phyloP scores from a whole-genome alignment of 2,329 filamentous ascomycete species.

The Aurifilum marmelostoma region DNA sequence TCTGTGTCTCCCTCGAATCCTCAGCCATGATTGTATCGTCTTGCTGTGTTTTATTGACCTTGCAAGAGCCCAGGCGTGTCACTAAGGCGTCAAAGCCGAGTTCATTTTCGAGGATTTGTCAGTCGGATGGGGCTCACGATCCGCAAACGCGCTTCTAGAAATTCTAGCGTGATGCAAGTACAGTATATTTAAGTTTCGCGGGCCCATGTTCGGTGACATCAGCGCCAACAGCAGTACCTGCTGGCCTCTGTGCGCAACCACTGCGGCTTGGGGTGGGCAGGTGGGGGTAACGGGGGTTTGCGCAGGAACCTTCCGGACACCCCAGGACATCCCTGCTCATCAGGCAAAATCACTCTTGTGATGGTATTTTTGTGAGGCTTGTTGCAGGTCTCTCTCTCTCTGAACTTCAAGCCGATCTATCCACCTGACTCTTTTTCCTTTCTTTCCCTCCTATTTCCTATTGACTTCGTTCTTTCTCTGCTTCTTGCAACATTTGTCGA shows the following conservation, averaged over 20 bases:
- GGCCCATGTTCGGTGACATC: constrained; percentile 20
- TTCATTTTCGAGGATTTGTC: constrained; percentile 9
- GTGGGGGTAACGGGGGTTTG: no score
- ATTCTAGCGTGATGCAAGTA: constrained; percentile 1
- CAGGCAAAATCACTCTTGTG: neutral
- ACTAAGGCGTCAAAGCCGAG: constrained; percentile 8
- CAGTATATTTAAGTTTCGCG: no score
- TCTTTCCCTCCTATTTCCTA: neutral
- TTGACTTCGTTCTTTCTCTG: neutral
- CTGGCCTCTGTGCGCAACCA: neutral
- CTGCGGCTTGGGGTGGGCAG: neutral
- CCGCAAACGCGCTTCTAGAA: constrained; percentile 10
- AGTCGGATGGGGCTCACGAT: constrained; percentile 14
- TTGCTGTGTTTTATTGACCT: neutral
- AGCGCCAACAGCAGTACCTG: constrained; percentile 9
- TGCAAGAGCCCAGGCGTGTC: constrained; percentile 3
- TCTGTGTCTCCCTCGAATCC: constrained; percentile 40
- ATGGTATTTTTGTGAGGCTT: neutral
- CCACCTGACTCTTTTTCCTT: neutral
- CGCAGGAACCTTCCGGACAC: neutral
- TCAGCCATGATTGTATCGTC: constrained; percentile 41
- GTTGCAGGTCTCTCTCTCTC: neutral
- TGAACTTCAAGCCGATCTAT: neutral
- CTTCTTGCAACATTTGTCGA: neutral
- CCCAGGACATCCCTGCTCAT: neutral